Conservation (phyloP, 176 grass and related monocot species). For the Phyllostachys edulis region DNA sequence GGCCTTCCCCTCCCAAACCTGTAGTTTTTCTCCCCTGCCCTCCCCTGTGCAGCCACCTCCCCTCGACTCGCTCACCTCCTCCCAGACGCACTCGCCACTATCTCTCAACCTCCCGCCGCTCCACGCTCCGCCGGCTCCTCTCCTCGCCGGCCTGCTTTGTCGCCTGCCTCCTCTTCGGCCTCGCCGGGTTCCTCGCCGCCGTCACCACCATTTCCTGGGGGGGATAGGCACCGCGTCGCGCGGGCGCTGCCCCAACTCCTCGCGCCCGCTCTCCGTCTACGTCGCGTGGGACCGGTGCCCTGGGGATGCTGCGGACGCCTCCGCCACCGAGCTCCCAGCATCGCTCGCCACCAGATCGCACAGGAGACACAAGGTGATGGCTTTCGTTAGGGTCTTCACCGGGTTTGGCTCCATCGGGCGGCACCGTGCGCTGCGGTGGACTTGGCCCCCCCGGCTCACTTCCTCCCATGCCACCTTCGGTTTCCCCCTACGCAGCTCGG, state of each 20-base stretch:
- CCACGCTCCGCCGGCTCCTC: conserved; percentile 42
- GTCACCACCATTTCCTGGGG: conserved; percentile 32
- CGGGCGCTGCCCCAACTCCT: conserved; percentile 53
- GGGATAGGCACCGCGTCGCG: not conserved
- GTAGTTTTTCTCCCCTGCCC: too few relatives aligned
- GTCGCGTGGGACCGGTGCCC: conserved; percentile 71
- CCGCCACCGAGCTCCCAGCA: conserved; percentile 28
- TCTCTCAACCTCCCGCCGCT: conserved; percentile 43
- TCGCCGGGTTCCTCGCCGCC: conserved; percentile 64
- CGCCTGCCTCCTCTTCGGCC: conserved; percentile 66
- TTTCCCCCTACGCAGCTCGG: too few relatives aligned
- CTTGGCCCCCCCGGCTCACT: conserved; percentile 90
- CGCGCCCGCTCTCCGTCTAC: conserved; percentile 67
- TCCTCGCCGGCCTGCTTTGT: conserved; percentile 54
- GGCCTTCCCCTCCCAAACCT: too few relatives aligned
- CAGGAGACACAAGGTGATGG: conserved; percentile 86
- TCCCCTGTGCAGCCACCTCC: too few relatives aligned
- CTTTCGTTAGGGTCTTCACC: conserved; percentile 96
- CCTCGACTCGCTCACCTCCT: too few relatives aligned
- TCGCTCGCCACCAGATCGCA: conserved; percentile 35
- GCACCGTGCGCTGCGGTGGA: conserved; percentile 62
- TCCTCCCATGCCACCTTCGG: too few relatives aligned
- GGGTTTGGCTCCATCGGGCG: conserved; percentile 72
- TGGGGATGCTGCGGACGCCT: conserved; percentile 1
- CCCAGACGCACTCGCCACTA: too few relatives aligned